A percentile compares a stretch with the other conserved stretches of the same genome.
Conservation (phyloP, 345 rosid species). For the Eucalyptus shirleyi region DNA sequence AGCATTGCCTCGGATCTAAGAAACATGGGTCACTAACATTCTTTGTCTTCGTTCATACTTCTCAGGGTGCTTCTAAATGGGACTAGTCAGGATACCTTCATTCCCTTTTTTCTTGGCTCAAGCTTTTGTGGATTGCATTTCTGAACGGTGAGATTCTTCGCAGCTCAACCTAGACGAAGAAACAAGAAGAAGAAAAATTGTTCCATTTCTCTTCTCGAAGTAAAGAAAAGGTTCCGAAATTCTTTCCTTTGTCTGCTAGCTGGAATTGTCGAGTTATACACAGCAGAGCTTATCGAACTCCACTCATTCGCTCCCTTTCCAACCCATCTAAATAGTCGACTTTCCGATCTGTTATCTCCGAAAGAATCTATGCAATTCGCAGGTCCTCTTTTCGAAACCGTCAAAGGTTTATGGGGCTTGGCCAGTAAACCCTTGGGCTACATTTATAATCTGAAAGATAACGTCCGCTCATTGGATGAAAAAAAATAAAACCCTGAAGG, state of each 20-base stretch:
- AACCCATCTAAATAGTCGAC: not conserved
- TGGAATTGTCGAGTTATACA: not conserved
- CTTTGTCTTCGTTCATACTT: not conserved
- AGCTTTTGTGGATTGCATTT: not conserved
- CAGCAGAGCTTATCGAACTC: not conserved
- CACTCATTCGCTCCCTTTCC: not conserved
- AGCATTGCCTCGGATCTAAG: not conserved
- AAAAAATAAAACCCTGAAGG: fast-evolving
- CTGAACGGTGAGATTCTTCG: not conserved
- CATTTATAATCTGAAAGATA: not conserved
- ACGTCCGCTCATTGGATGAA: too few relatives aligned
- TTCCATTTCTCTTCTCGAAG: not conserved
- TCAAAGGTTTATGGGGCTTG: not conserved
- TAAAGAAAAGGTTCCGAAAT: not conserved
- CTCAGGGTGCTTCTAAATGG: not conserved
- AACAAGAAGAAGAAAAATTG: not conserved
- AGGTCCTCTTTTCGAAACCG: not conserved
- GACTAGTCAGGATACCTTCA: not conserved
- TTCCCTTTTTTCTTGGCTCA: not conserved
- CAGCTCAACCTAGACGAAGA: not conserved
- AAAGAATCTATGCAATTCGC: not conserved
- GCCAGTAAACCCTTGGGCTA: not conserved
- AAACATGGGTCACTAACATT: not conserved
- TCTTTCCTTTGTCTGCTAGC: not conserved
- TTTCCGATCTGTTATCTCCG: not conserved